Percentiles rank a stretch among this genome's conserved stretches.
These are phyloP conservation scores for Parietichytrium sp. DNA, from an alignment of 108 stramenopile species.

Conservation along the genomic window DNA sequence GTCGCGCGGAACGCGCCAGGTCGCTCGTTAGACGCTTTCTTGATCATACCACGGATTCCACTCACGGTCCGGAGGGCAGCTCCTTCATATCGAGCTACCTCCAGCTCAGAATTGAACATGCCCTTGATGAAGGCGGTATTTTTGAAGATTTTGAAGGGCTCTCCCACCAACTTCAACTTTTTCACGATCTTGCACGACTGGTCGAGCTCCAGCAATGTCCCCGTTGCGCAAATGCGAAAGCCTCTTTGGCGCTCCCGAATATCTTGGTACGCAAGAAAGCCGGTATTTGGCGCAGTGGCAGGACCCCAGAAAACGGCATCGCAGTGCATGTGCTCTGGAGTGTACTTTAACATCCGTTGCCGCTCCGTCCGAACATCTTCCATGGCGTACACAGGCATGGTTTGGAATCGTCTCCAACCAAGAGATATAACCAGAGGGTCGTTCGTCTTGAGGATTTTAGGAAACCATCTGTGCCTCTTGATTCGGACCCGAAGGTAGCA, in stretches of 20 bases:
- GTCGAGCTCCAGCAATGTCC: slow-evolving; percentile 86
- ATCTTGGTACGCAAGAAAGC: slow-evolving; percentile 85
- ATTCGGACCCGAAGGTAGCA: slow-evolving; percentile 81
- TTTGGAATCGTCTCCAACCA: slow-evolving; percentile 96
- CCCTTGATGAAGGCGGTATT: slow-evolving; percentile 97
- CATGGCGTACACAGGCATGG: slow-evolving; percentile 77
- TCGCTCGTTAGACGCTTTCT: slow-evolving; percentile 84
- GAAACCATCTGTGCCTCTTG: slow-evolving; percentile 98
- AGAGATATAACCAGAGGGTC: slow-evolving; percentile 92
- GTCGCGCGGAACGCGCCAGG: slow-evolving; percentile 89
- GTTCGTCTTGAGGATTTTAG: slow-evolving; percentile 77
- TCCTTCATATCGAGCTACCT: slow-evolving; percentile 89
- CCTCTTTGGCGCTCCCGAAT: slow-evolving; percentile 69
- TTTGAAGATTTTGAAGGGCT: slow-evolving; percentile 89
- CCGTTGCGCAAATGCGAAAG: slow-evolving; percentile 91
- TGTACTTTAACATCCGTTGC: slow-evolving; percentile 86
- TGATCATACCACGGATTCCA: slow-evolving; percentile 92
- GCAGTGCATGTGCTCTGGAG: slow-evolving; percentile 99
- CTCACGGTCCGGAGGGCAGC: slow-evolving; percentile 90
- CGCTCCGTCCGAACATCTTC: slow-evolving; percentile 75
- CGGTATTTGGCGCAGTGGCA: slow-evolving; percentile 88
- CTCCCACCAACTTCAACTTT: slow-evolving; percentile 96
- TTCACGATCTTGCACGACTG: slow-evolving; percentile 88
- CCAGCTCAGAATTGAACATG: slow-evolving; percentile 97
- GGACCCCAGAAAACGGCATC: slow-evolving; percentile 91